These are phyloP conservation scores for Trichoderma endophyticum DNA, from an alignment of 2,329 filamentous ascomycete species.

Conservation along the genomic window DNA sequence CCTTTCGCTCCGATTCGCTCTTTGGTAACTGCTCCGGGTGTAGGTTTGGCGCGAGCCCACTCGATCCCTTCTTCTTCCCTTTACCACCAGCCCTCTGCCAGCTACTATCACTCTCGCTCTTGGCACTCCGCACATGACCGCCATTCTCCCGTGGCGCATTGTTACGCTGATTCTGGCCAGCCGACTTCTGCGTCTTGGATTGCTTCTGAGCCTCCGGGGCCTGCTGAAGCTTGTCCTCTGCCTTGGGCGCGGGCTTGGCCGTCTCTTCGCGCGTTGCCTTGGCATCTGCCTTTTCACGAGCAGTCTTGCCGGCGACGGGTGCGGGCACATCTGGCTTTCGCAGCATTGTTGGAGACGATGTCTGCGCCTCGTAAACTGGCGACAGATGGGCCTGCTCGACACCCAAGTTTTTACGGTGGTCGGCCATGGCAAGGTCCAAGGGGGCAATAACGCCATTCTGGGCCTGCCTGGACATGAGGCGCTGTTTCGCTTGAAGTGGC, in stretches of 20 bases:
- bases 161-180: conserved; percentile 30
- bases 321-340: conserved; percentile 49
- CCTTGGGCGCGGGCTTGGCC: conserved; percentile 20
- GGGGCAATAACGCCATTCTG: conserved; percentile 52
- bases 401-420: conserved; percentile 37
- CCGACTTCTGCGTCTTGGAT: conserved; percentile 18
- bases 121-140: conserved; percentile 52
- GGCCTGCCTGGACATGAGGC: conserved; percentile 39
- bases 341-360: conserved; percentile 62
- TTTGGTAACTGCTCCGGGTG: conserved; percentile 55
- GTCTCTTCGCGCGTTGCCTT: conserved; percentile 24
- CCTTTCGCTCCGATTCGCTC: conserved; percentile 60
- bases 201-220: conserved; percentile 27
- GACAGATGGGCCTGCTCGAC: conserved; percentile 57
- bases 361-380: conserved; percentile 70
- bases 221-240: conserved; percentile 12
- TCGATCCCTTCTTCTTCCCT: conserved; percentile 44
- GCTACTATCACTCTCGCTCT: conserved; percentile 51
- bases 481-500: conserved; percentile 36
- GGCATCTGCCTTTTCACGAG: conserved; percentile 18
- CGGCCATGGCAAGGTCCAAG: conserved; percentile 52
- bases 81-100: conserved; percentile 58
- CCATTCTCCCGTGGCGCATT: conserved; percentile 50
- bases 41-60: conserved; percentile 26
- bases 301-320: conserved; percentile 18